Evolutionary conservation across 306 rosid genomes (phyloP).

Genomic region (Ochetophila trinervis): DNA sequence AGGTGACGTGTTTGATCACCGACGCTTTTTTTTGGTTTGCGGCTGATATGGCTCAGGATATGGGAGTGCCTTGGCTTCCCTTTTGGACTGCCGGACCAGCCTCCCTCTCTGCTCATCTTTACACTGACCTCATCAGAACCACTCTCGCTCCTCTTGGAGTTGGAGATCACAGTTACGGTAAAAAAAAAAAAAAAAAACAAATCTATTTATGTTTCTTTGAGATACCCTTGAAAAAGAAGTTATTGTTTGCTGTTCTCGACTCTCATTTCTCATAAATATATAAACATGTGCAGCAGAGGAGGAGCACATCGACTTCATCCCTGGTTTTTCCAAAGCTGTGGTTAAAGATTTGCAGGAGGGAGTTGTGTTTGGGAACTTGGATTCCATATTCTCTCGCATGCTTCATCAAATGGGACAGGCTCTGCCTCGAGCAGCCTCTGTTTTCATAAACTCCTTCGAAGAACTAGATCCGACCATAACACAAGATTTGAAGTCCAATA

Average conservation of each 20-base stretch:
- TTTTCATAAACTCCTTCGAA: conserved; percentile 32
- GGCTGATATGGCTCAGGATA: conserved; percentile 15
- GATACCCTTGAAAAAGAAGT: too few species aligned
- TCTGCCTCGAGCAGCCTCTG: conserved; percentile 32
- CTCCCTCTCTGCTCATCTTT: conserved; percentile 20
- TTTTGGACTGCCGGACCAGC: conserved; percentile 28
- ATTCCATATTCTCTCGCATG: conserved; percentile 29
- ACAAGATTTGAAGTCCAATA: conserved; percentile 28
- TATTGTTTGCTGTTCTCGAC: too few species aligned
- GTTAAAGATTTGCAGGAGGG: conserved; percentile 30
- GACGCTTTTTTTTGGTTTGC: conserved; percentile 33
- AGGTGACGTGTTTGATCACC: conserved; percentile 22
- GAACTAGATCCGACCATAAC: conserved; percentile 23
- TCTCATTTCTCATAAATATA: too few species aligned
- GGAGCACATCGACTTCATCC: conserved; percentile 25
- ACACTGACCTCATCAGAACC: conserved; percentile 24
- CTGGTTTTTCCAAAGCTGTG: conserved; percentile 25
- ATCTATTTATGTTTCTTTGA: too few species aligned
- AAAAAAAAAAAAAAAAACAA: not conserved
- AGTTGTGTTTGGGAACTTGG: conserved; percentile 27
- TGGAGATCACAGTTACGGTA: too few species aligned
- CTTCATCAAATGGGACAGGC: conserved; percentile 29
- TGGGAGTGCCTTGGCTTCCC: conserved; percentile 20
- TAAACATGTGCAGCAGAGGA: too few species aligned
- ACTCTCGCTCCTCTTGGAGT: not conserved